These are phyloP conservation scores for Porcisia deanei DNA, from an alignment of 208 protist species.

Conservation along the genomic window DNA sequence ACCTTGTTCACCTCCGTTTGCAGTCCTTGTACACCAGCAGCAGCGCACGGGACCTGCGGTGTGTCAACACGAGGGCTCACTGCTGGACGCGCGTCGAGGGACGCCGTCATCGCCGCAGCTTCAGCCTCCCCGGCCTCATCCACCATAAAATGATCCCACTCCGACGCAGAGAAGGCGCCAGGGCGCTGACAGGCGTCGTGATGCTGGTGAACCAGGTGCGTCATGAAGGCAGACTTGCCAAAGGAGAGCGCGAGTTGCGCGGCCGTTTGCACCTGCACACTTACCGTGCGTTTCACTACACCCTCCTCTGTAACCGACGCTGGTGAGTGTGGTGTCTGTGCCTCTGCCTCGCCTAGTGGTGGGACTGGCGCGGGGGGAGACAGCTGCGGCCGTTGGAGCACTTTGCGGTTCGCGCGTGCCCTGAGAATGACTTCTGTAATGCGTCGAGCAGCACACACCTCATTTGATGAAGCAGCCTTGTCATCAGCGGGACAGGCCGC, in stretches of 20 bases:
- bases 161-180: conserved; percentile 8
- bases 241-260: conserved; percentile 21
- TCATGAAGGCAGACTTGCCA: conserved; percentile 32
- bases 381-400: background rate
- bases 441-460: conserved; percentile 9
- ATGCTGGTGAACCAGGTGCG: conserved; percentile 37
- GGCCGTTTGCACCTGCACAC: background rate
- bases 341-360: conserved; percentile 2
- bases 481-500: background rate
- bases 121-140: background rate
- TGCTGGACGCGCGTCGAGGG: background rate
- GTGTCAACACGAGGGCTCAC: background rate
- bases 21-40: conserved; percentile 6
- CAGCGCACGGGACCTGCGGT: conserved; percentile 1
- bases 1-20: conserved; percentile 8
- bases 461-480: background rate
- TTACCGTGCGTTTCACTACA: background rate
- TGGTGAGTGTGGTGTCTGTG: background rate
- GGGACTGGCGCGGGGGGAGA: background rate
- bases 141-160: conserved; percentile 20
- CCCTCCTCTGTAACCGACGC: background rate
- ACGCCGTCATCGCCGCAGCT: background rate
- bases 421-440: conserved; percentile 22
- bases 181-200: conserved; percentile 8
- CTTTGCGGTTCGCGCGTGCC: conserved; percentile 5